Evolutionary conservation across 2,329 filamentous ascomycete species (phyloP).

Genomic region (Aspergillus neoniger): DNA sequence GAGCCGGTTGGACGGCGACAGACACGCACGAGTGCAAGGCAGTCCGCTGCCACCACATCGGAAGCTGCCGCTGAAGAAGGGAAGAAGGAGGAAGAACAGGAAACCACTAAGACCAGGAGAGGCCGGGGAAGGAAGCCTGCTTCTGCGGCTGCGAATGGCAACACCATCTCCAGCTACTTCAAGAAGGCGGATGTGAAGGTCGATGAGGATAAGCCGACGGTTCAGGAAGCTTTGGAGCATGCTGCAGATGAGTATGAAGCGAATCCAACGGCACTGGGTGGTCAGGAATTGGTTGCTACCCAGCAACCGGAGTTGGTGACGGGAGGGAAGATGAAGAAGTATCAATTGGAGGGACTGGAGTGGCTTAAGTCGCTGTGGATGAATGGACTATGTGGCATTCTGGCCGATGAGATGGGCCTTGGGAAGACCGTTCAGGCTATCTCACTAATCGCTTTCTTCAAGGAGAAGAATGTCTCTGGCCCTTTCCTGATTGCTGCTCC

Average conservation of each 20-base stretch:
- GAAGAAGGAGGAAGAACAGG: slow-evolving; percentile 21
- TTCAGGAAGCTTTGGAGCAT: slow-evolving; percentile 60
- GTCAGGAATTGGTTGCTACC: slow-evolving; percentile 74
- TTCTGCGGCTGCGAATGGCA: slow-evolving; percentile 24
- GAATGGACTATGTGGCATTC: slow-evolving; percentile 86
- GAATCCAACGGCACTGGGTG: slow-evolving; percentile 61
- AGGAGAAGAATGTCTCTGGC: slow-evolving; percentile 83
- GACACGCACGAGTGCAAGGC: slow-evolving; percentile 35
- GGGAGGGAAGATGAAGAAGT: slow-evolving; percentile 87
- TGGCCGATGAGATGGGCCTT: slow-evolving; percentile 93
- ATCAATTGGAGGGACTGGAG: slow-evolving; percentile 90
- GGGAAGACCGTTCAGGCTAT: slow-evolving; percentile 94
- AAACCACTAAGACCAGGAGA: slow-evolving; percentile 27
- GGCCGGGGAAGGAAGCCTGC: slow-evolving; percentile 32
- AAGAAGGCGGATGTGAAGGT: slow-evolving; percentile 60
- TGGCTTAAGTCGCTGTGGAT: slow-evolving; percentile 85
- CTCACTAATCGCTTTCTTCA: slow-evolving; percentile 78
- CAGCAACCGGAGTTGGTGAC: slow-evolving; percentile 82
- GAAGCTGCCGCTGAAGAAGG: slow-evolving; percentile 16
- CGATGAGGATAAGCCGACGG: slow-evolving; percentile 54
- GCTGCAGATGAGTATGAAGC: slow-evolving; percentile 60
- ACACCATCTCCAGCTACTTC: slow-evolving; percentile 61
- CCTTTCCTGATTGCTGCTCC: slow-evolving; percentile 91
- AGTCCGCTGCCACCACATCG: slow-evolving; percentile 14
- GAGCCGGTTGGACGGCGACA: slow-evolving; percentile 28